Percentiles rank a stretch among this genome's conserved stretches.
Conservation (phyloP, 768 basidiomycete species). For the Lyophyllum atratum region DNA sequence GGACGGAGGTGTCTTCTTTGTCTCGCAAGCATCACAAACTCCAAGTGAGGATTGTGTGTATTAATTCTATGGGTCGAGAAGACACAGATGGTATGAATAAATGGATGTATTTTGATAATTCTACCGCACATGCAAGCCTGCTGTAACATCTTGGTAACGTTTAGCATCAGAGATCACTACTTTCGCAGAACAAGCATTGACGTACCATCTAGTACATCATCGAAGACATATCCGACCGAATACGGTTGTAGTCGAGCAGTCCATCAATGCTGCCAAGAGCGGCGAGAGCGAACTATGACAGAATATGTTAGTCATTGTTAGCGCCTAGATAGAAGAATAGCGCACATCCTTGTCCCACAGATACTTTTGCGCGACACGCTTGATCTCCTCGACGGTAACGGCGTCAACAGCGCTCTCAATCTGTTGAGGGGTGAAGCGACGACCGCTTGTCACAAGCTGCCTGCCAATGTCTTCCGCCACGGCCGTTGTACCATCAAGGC, state of each 20-base stretch:
- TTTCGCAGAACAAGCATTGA: neutral
- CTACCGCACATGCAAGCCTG: constrained; percentile 6
- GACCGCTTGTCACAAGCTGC: constrained; percentile 93
- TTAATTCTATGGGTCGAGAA: neutral
- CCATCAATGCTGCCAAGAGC: constrained; percentile 91
- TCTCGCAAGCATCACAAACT: neutral
- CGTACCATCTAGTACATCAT: constrained; percentile 62
- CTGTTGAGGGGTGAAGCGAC: constrained; percentile 87
- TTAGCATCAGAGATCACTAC: neutral
- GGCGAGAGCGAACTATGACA: constrained; percentile 72
- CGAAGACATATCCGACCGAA: constrained; percentile 82
- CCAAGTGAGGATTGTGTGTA: neutral
- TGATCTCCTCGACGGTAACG: constrained; percentile 86
- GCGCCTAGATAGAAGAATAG: constrained; percentile 14
- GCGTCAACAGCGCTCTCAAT: constrained; percentile 92
- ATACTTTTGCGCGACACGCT: constrained; percentile 93
- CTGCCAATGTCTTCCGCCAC: constrained; percentile 98
- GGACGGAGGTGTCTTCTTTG: too few relatives aligned
- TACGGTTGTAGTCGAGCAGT: constrained; percentile 91
- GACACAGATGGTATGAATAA: constrained; percentile 6
- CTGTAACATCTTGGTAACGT: neutral
- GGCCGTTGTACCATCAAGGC: constrained; percentile 94
- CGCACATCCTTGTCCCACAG: constrained; percentile 94
- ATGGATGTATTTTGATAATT: constrained; percentile 11
- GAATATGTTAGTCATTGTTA: constrained; percentile 10